Evolutionary conservation across 805 yeast species (phyloP).

Genomic region (Wickerhamomyces bisporus): DNA sequence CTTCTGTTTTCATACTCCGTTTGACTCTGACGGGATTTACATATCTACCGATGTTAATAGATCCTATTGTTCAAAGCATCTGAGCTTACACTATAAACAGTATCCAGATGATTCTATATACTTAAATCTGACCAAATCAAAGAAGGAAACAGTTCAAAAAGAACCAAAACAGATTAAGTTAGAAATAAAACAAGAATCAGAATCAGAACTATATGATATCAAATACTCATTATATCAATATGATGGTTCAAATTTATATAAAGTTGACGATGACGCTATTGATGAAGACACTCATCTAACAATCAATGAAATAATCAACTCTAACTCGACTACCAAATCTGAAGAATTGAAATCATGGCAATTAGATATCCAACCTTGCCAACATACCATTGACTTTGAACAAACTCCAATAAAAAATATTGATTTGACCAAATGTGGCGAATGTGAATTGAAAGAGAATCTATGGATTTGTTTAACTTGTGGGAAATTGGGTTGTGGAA

Average conservation of each 20-base stretch:
- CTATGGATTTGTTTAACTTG: constrained; percentile 91
- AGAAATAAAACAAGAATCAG: constrained; percentile 59
- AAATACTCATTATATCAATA: constrained; percentile 18
- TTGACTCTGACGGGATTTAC: constrained; percentile 54
- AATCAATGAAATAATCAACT: constrained; percentile 41
- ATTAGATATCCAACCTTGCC: constrained; percentile 76
- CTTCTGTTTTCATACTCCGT: constrained; percentile 72
- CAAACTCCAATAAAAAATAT: constrained; percentile 29
- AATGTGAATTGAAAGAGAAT: constrained; percentile 67
- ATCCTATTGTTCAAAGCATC: constrained; percentile 61
- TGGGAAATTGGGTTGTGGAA: constrained; percentile 92
- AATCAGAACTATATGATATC: constrained; percentile 56
- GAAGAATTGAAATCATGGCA: constrained; percentile 90
- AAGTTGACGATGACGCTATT: constrained; percentile 24
- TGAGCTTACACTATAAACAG: constrained; percentile 48
- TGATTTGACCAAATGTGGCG: constrained; percentile 41
- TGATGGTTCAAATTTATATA: constrained; percentile 7
- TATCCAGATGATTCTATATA: constrained; percentile 47
- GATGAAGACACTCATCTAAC: constrained; percentile 26
- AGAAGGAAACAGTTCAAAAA: constrained; percentile 36
- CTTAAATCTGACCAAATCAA: constrained; percentile 51
- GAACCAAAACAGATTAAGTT: constrained; percentile 51
- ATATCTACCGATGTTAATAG: constrained; percentile 73
- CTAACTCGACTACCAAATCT: constrained; percentile 54
- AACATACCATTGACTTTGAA: constrained; percentile 57